These are phyloP conservation scores for Mycena latifolia DNA, from an alignment of 768 basidiomycete genomes.

Conservation along the genomic window DNA sequence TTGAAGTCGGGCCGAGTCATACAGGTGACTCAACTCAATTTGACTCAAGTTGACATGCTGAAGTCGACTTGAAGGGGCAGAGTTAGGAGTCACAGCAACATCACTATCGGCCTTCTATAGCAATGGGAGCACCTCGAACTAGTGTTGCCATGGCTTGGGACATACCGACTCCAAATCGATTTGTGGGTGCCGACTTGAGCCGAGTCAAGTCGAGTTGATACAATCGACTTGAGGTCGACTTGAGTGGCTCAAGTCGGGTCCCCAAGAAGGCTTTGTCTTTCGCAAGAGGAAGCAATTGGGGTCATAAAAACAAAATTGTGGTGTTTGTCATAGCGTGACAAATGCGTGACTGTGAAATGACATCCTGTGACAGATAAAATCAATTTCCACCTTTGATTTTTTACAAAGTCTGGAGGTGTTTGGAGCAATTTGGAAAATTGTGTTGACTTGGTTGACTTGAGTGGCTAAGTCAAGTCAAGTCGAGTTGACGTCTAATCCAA, in stretches of 20 bases:
- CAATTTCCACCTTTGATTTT: constrained; percentile 7
- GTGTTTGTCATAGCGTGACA: neutral
- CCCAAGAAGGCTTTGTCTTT: neutral
- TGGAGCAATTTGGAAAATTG: constrained; percentile 7
- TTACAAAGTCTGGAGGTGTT: constrained; percentile 13
- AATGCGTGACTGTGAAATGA: neutral
- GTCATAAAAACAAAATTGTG: constrained; percentile 8
- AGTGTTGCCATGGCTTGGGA: too few relatives aligned
- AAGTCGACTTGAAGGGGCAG: too few relatives aligned
- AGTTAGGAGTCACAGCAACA: too few relatives aligned
- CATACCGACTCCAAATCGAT: neutral
- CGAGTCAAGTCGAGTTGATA: constrained; percentile 4
- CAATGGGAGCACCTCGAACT: too few relatives aligned
- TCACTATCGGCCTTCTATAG: too few relatives aligned
- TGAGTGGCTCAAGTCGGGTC: constrained; percentile 6
- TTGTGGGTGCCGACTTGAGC: too few relatives aligned
- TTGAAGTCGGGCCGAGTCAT: too few relatives aligned
- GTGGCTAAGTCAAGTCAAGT: neutral
- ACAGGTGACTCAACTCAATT: too few relatives aligned
- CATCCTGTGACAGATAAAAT: constrained; percentile 10
- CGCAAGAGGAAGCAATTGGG: constrained; percentile 8
- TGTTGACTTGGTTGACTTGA: neutral
- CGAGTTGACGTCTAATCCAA: neutral
- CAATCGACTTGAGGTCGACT: constrained; percentile 4
- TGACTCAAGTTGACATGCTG: too few relatives aligned